Evolutionary conservation across 2,329 filamentous ascomycete species (phyloP), one percentile per base, ranked within the genome.

Genomic region (Alternaria triticimaculans): DNA sequence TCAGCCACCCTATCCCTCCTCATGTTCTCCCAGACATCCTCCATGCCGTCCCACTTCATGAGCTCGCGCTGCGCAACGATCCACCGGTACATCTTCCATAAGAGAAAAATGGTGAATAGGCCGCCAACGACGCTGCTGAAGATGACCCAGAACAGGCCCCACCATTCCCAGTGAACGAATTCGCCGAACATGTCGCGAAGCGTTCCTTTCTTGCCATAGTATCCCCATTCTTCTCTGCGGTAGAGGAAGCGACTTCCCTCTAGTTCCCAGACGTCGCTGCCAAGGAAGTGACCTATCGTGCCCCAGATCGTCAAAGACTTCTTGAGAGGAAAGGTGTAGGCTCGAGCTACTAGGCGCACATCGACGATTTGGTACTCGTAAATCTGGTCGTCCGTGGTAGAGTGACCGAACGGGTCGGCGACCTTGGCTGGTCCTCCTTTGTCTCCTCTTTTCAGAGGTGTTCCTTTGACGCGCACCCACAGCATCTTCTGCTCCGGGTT

Each of bases 21-120:
- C 44, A 78, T 63, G 9, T 73, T 74, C 37, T 69, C 72, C 71
- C 76, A 78, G 0, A 78, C 76, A 43, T 69, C 67, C 12, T 78
- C 77, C 63, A 78, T 79, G 25, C 76, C 76, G 23, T 76, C 69
- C 76, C 76, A 78, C 21, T 69, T 66, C 51, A 74, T 74, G 5
- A 79, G 69, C 44, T 74, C 70, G 26, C 70, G 62, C 55, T 78
- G 75, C 37, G 69, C 61, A 56, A 70, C 63, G 9, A 69, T 56
- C 21, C 75, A 67, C 18, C 68, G 59, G 49, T 63, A 68, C 0
- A 76, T 51, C 37, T 67, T 71, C 57, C 70, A 75, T 2, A 72
- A 8, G 5, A 66, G 53, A 14, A 69, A 70, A 4, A 76, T 45
- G 0, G 53, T 64, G 18, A 78, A 33, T 15, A 72, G 25, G 4